These are phyloP conservation scores for Cystobasidiaceae sp. DNA, from an alignment of 1,284 basidiomycete species.

Conservation along the genomic window DNA sequence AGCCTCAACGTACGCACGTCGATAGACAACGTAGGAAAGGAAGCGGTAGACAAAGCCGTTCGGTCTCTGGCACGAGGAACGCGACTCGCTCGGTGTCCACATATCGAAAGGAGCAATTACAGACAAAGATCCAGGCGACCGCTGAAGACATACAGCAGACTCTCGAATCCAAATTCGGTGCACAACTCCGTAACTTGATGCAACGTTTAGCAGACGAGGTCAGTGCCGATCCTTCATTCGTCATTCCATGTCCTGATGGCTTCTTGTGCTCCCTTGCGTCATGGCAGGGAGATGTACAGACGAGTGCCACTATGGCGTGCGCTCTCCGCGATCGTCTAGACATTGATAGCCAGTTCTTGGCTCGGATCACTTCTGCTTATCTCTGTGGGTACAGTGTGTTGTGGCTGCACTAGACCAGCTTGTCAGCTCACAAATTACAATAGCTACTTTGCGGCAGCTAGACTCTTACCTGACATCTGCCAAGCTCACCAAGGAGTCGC, in stretches of 20 bases:
- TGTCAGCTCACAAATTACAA: neutral
- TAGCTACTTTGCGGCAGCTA: conserved; percentile 3
- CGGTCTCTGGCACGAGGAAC: neutral
- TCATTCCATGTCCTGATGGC: neutral
- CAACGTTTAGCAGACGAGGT: conserved; percentile 19
- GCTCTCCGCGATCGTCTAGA: neutral
- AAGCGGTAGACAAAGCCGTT: conserved; percentile 7
- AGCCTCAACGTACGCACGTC: too few relatives aligned
- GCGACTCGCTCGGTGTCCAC: neutral
- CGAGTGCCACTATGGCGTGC: conserved; percentile 23
- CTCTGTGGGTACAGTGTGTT: neutral
- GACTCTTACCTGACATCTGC: conserved; percentile 24
- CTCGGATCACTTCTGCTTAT: conserved; percentile 27
- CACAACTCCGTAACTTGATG: conserved; percentile 5
- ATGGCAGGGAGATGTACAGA: conserved; percentile 29
- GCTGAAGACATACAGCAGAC: neutral
- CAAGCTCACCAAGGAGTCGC: conserved; percentile 6
- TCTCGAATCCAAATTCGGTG: conserved; percentile 1
- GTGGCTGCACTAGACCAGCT: neutral
- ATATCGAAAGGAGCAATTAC: neutral
- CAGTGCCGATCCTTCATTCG: neutral
- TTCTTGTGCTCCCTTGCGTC: too few relatives aligned
- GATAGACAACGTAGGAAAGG: neutral
- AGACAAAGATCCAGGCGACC: neutral
- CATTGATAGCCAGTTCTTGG: conserved; percentile 3